Conservation (phyloP, 164 flowering plant genomes). For the Macadamia tetraphylla region DNA sequence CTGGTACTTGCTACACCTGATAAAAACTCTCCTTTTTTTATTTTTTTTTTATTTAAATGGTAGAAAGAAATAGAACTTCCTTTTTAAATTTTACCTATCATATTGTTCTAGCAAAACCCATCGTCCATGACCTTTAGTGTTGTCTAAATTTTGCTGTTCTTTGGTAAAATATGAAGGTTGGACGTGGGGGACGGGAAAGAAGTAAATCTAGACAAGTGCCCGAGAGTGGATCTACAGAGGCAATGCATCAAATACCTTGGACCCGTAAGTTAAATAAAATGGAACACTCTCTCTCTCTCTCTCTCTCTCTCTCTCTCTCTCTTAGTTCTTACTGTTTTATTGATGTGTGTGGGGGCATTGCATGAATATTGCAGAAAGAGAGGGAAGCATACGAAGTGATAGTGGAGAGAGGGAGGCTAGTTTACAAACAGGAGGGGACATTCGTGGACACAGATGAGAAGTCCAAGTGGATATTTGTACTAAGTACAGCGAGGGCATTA, state of each 20-base stretch:
- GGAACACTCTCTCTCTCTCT: too few species aligned
- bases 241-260: constrained; percentile 78
- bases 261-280: constrained; percentile 40
- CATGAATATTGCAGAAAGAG: constrained; percentile 45
- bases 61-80: too few species aligned
- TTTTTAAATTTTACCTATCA: too few species aligned
- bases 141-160: too few species aligned
- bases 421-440: constrained; percentile 40
- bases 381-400: constrained; percentile 65
- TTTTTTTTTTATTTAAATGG: too few species aligned
- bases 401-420: constrained; percentile 53
- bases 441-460: constrained; percentile 40
- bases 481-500: constrained; percentile 51
- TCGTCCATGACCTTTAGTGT: too few species aligned
- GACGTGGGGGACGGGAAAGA: constrained; percentile 78
- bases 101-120: too few species aligned
- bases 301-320: too few species aligned
- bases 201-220: constrained; percentile 42
- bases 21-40: background rate
- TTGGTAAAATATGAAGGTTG: constrained; percentile 36
- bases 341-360: background rate
- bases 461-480: constrained; percentile 75
- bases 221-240: constrained; percentile 42
- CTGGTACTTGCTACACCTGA: constrained; percentile 30
- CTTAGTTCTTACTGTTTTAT: background rate